These are phyloP conservation scores for Monosporascus cannonballus DNA, from an alignment of 2,329 filamentous ascomycete species.

Conservation along the genomic window DNA sequence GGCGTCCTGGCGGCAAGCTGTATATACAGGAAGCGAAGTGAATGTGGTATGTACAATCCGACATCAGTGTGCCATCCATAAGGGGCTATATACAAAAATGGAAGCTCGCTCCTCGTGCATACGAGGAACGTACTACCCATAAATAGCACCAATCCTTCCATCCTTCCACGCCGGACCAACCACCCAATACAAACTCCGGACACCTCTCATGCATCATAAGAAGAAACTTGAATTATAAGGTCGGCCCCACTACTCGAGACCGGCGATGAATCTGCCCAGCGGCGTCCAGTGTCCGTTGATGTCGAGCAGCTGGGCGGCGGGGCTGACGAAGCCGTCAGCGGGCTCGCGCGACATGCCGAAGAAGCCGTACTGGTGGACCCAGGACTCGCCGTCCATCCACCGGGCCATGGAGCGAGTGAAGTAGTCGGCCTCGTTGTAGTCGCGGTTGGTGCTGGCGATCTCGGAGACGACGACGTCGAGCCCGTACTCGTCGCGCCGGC, in stretches of 20 bases:
- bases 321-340: conserved; percentile 39
- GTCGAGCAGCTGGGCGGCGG: conserved; percentile 39
- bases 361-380: conserved; percentile 36
- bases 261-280: conserved; percentile 14
- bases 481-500: conserved; percentile 29
- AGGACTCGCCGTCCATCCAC: conserved; percentile 36
- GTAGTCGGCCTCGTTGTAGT: conserved; percentile 27
- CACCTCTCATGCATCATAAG: neutral
- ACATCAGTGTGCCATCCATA: neutral
- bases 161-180: neutral
- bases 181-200: neutral
- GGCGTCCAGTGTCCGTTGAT: conserved; percentile 31
- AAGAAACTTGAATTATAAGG: neutral
- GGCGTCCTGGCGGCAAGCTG: no score
- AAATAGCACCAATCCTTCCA: neutral
- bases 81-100: neutral
- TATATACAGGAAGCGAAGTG: neutral
- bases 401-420: conserved; percentile 34
- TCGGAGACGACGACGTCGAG: conserved; percentile 29
- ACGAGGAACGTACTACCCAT: neutral
- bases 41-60: neutral
- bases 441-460: conserved; percentile 33
- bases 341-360: conserved; percentile 37
- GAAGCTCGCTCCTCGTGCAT: neutral
- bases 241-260: neutral